Conservation (phyloP, 805 yeast species). For the Candida vartiovaarae region DNA sequence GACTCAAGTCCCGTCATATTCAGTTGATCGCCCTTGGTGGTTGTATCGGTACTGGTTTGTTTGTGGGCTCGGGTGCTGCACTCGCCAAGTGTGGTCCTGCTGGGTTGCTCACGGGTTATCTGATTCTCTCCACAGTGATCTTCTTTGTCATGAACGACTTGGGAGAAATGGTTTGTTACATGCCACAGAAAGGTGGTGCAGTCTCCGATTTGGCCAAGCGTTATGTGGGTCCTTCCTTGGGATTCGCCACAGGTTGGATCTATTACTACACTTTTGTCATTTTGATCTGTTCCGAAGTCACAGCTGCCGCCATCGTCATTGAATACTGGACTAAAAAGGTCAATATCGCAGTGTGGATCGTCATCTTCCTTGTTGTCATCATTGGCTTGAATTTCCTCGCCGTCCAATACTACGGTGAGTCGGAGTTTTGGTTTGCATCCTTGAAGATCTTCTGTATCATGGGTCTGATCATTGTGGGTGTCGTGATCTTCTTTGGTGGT, state of each 20-base stretch:
- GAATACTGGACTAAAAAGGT: conserved; percentile 54
- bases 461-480: conserved; percentile 51
- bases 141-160: conserved; percentile 58
- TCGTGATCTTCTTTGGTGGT: conserved; percentile 59
- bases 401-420: conserved; percentile 53
- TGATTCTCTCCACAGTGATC: conserved; percentile 55
- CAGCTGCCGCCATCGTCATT: conserved; percentile 48
- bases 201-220: conserved; percentile 52
- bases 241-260: conserved; percentile 25
- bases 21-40: conserved; percentile 84
- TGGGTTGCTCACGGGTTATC: conserved; percentile 51
- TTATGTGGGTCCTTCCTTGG: conserved; percentile 32
- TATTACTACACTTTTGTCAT: conserved; percentile 23
- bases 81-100: conserved; percentile 70
- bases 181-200: conserved; percentile 59
- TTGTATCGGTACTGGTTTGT: conserved; percentile 77
- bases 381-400: conserved; percentile 46
- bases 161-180: conserved; percentile 61
- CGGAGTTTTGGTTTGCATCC: conserved; percentile 52
- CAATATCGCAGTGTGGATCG: conserved; percentile 55
- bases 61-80: conserved; percentile 66
- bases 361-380: conserved; percentile 43
- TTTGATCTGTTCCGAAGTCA: conserved; percentile 37
- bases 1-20: conserved; percentile 56
- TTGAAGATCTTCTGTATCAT: conserved; percentile 58